Conservation (phyloP, 2,329 filamentous ascomycete species). For the Tolypocladium ovalisporum region DNA sequence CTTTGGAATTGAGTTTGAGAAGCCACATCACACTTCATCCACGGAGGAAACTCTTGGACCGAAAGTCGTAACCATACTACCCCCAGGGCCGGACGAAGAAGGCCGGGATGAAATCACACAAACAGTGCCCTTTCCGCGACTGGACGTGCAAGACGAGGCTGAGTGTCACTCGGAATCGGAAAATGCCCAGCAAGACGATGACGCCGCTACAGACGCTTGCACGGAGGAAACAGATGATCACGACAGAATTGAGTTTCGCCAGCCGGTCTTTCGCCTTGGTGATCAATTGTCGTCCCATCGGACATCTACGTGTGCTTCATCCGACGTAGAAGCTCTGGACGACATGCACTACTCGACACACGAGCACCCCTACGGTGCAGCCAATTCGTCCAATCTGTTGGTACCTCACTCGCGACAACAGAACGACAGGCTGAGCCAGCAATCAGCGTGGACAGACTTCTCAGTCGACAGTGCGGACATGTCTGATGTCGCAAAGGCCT, state of each 20-base stretch:
- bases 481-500: constrained; percentile 18
- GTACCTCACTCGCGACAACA: constrained; percentile 33
- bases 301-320: constrained; percentile 29
- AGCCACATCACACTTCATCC: constrained; percentile 7
- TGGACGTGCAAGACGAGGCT: constrained; percentile 24
- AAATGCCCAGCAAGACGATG: constrained; percentile 17
- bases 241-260: constrained; percentile 15
- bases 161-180: constrained; percentile 27
- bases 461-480: constrained; percentile 41
- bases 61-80: constrained; percentile 38
- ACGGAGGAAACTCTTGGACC: constrained; percentile 23
- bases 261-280: constrained; percentile 15
- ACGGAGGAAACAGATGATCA: constrained; percentile 24
- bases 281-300: constrained; percentile 21
- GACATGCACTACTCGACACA: constrained; percentile 15
- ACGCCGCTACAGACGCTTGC: constrained; percentile 21
- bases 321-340: constrained; percentile 18
- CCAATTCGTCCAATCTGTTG: constrained; percentile 32
- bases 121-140: constrained; percentile 21
- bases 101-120: constrained; percentile 6
- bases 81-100: constrained; percentile 20
- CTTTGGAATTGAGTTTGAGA: constrained; percentile 27
- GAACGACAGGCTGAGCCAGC: constrained; percentile 39
- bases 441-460: constrained; percentile 51
- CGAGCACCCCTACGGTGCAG: constrained; percentile 17